Evolutionary conservation across 192 early-diverging fungal species (phyloP), one percentile per base, ranked within the genome.

Genomic region (Coemansia sp.): DNA sequence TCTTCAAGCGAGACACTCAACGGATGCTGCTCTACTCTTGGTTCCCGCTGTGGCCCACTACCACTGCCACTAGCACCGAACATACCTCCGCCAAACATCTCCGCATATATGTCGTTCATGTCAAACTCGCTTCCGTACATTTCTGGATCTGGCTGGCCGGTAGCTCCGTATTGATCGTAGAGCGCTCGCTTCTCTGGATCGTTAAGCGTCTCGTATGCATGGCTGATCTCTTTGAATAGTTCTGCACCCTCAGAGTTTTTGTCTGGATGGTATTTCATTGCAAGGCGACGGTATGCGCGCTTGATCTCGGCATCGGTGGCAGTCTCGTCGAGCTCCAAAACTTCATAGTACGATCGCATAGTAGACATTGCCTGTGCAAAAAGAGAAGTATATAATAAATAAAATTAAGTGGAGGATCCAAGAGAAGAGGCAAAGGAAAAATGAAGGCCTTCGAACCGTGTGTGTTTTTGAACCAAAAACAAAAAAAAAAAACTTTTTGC

Each of bases 171-270:
- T 64, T 87, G 86, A 72, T 93, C 92, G 72, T 93, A 93, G 7
- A 85, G 79, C 7, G 86, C 85, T 15, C 89, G 77, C 71, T 84
- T 87, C 43, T 87, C 77, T 0, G 83, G 70, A 58, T 92, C 92
- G 56, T 87, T 89, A 2, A 93, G 86, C 39, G 89, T 77, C 67
- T 92, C 90, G 75, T 93, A 93, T 10, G 92, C 92, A 68, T 92
- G 89, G 66, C 88, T 89, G 56, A 93, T 90, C 30, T 92, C 90
- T 68, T 92, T 92, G 84, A 93, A 93, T 77, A 85, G 78, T 57
- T 93, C 89, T 28, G 84, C 85, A 46, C 87, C 89, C 52, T 86
- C 87, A 9, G 89, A 86, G 77, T 92, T 92, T 84, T 87, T 77
- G 67, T 85, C 82, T 0, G 87, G 87, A 56, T 88, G 87, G 46